Conservation (phyloP, 768 basidiomycete genomes). For the Mycena crocata region DNA sequence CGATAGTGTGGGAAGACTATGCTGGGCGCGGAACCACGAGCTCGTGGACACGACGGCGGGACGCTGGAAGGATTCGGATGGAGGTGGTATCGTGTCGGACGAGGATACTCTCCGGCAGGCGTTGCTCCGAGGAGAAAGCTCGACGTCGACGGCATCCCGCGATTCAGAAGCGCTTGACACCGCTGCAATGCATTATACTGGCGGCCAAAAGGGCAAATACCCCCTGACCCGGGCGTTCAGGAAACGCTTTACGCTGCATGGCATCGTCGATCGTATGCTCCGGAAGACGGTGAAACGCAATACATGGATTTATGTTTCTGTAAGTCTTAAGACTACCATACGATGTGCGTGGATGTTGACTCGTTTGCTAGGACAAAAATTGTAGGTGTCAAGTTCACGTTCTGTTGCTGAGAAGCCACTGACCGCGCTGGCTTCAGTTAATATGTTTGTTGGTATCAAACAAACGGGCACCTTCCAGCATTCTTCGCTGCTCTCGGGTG, state of each 20-base stretch:
- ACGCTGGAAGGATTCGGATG: slow-evolving; percentile 72
- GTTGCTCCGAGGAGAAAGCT: slow-evolving; percentile 36
- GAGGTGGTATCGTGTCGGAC: slow-evolving; percentile 63
- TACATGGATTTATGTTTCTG: slow-evolving; percentile 79
- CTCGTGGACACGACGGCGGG: slow-evolving; percentile 71
- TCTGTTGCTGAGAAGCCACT: slow-evolving; percentile 3
- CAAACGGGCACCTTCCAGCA: slow-evolving; percentile 66
- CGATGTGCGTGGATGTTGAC: not conserved
- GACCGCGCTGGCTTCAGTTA: slow-evolving; percentile 50
- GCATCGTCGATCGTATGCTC: slow-evolving; percentile 63
- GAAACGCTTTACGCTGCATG: slow-evolving; percentile 61
- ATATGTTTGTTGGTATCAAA: slow-evolving; percentile 78
- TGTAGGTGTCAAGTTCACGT: slow-evolving; percentile 50
- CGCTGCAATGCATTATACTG: slow-evolving; percentile 58
- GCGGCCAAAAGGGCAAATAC: slow-evolving; percentile 43
- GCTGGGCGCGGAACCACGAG: slow-evolving; percentile 69
- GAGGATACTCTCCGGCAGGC: slow-evolving; percentile 37
- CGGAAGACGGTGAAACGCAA: slow-evolving; percentile 69
- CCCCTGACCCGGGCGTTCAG: slow-evolving; percentile 53
- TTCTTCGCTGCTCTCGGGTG: slow-evolving; percentile 69
- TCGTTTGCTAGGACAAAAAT: slow-evolving; percentile 57
- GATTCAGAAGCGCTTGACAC: slow-evolving; percentile 38
- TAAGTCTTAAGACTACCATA: slow-evolving; percentile 42
- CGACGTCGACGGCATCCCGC: slow-evolving; percentile 31
- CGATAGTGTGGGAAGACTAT: slow-evolving; percentile 62